These are phyloP conservation scores for Houttuynia cordata DNA, from an alignment of 164 flowering plant genomes.

Conservation along the genomic window DNA sequence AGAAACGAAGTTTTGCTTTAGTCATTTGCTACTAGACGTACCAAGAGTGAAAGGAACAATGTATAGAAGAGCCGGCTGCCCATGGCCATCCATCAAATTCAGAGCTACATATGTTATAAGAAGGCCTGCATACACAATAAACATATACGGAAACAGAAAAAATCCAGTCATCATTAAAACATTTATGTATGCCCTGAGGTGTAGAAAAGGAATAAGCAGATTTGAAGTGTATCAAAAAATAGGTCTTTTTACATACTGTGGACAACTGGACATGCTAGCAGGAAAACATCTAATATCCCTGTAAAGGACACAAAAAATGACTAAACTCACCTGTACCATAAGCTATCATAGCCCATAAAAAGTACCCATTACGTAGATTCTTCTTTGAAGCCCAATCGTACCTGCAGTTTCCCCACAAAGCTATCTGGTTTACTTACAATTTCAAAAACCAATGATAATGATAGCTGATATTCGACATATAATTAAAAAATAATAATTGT, in stretches of 20 bases:
- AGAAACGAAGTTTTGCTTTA: background rate
- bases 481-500: too few species aligned
- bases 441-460: background rate
- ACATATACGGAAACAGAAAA: too few species aligned
- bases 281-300: background rate
- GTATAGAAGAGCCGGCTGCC: conserved; percentile 91
- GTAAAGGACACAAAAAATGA: background rate
- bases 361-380: conserved; percentile 70
- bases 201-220: background rate
- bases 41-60: conserved; percentile 88
- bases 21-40: conserved; percentile 9
- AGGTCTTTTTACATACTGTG: too few species aligned
- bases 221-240: background rate
- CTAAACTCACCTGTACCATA: conserved; percentile 68
- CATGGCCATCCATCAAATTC: conserved; percentile 93
- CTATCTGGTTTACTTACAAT: background rate
- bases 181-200: background rate
- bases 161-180: too few species aligned
- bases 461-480: background rate
- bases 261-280: too few species aligned
- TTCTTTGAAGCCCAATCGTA: conserved; percentile 90
- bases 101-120: conserved; percentile 76
- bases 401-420: conserved; percentile 27
- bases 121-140: conserved; percentile 49
- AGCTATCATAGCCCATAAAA: conserved; percentile 85